Evolutionary conservation across 2,329 filamentous ascomycete genomes (phyloP).

Genomic region (Cercospora nicotianae): DNA sequence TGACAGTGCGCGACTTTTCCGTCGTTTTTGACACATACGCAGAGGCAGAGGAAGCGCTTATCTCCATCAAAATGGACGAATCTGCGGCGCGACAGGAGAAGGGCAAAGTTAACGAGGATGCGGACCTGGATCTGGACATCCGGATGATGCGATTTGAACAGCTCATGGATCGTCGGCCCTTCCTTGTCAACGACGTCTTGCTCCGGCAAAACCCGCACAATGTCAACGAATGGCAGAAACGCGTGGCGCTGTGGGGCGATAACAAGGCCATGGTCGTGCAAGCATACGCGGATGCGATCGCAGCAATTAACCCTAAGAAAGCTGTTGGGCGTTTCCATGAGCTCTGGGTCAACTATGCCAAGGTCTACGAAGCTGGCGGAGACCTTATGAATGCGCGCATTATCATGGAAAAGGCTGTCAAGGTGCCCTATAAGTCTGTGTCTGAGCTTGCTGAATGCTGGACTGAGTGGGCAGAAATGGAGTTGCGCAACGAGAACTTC

Average conservation of each 20-base stretch:
- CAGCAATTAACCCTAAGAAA: conserved; percentile 89
- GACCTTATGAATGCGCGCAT: conserved; percentile 82
- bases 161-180: conserved; percentile 93
- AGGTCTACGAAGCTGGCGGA: conserved; percentile 88
- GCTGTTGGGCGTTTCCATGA: conserved; percentile 91
- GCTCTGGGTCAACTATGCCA: conserved; percentile 94
- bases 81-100: conserved; percentile 78
- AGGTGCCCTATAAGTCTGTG: conserved; percentile 97
- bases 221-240: conserved; percentile 94
- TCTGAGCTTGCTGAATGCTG: conserved; percentile 95
- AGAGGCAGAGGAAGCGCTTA: conserved; percentile 96
- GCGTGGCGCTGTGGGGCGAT: conserved; percentile 91
- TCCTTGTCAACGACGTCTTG: conserved; percentile 93
- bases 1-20: conserved; percentile 97
- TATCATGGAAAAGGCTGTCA: conserved; percentile 97
- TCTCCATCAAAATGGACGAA: conserved; percentile 85
- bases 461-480: conserved; percentile 99
- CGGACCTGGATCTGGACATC: conserved; percentile 92
- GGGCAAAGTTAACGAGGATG: conserved; percentile 73
- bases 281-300: conserved; percentile 92
- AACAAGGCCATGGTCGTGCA: conserved; percentile 89
- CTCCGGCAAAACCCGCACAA: conserved; percentile 95
- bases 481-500: conserved; percentile 92
- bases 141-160: conserved; percentile 98
- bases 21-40: conserved; percentile 94